Conservation (phyloP, 2,329 filamentous ascomycete species). For the Verticillium nubilum region DNA sequence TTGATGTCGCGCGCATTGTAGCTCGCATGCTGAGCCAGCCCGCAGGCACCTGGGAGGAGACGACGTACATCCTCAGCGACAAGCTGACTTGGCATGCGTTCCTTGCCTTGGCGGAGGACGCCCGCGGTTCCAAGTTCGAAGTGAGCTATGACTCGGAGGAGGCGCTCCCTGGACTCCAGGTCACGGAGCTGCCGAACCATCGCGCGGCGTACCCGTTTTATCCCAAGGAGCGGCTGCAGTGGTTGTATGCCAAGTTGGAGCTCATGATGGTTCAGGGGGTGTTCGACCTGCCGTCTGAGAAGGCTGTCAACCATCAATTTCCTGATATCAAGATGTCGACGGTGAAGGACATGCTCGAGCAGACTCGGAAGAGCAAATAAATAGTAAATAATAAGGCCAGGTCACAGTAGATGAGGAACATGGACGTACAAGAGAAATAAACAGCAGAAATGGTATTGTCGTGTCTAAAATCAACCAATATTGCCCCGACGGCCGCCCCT, state of each 20-base stretch:
- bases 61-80: constrained; percentile 24
- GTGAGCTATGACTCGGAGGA: constrained; percentile 24
- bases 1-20: constrained; percentile 22
- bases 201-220: constrained; percentile 14
- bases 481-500: constrained; percentile 80
- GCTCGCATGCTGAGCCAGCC: constrained; percentile 27
- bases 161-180: constrained; percentile 22
- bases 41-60: constrained; percentile 30
- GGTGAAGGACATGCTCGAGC: constrained; percentile 14
- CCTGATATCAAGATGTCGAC: constrained; percentile 16
- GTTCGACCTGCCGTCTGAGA: constrained; percentile 9
- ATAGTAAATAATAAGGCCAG: neutral
- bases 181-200: constrained; percentile 23
- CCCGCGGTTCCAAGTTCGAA: constrained; percentile 23
- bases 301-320: constrained; percentile 21
- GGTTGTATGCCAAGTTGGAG: constrained; percentile 14
- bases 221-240: constrained; percentile 15
- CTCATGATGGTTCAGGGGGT: constrained; percentile 12
- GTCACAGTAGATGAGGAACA: neutral
- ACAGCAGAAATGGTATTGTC: neutral
- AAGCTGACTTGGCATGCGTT: constrained; percentile 30
- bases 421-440: neutral
- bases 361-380: neutral
- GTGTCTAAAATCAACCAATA: constrained; percentile 22
- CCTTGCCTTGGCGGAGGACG: constrained; percentile 26